Evolutionary conservation across 345 rosid species (phyloP), one percentile per base, ranked within the genome.

Genomic region (Noccaea caerulescens): DNA sequence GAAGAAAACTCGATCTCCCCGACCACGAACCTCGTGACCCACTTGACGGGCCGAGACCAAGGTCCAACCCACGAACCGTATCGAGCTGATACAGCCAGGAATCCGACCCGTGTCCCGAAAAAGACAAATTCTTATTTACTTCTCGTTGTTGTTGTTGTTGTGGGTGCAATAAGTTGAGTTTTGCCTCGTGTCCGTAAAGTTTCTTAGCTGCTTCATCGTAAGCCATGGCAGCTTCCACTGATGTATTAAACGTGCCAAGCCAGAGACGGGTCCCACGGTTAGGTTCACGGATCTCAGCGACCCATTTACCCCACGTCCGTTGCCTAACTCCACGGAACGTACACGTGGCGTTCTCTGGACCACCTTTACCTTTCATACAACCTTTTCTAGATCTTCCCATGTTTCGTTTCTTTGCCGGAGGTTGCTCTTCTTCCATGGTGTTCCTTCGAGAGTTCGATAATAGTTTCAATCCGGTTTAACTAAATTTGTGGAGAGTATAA

Each of bases 311-410:
- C 89, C 87, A 82, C 11, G 85, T 85, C 7, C 85, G 77, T 60
- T 85, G 87, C 74, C 89, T 66, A 0, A 85, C 89, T 10, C 87
- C 87, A 69, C 82, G 83, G 14, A 69, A 84, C 0, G 76, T 73
- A 75, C 89, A 85, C n/a, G 60, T 71, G 13, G 86, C 83, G 42
- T 87, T 87, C 55, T 85, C 87, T 2, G 89, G 92, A 10, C 92
- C 92, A 7, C 87, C 87, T 80, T 87, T 83, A 27, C 92, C 89
- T 76, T 65, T 87, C 87, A 80, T 85, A 77, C 87, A 87, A 58
- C 92, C 86, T 81, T 85, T 87, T 66, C 89, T 82, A 13, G 89
- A 87, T 52, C 81, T 80, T 3, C 87, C 84, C 81, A 84, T 58
- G 53, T 69, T 55, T 0, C 70, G 73, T 75, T 78, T 80, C 81